Evolutionary conservation across 306 rosid species (phyloP).

Genomic region (Pyrus communis): DNA sequence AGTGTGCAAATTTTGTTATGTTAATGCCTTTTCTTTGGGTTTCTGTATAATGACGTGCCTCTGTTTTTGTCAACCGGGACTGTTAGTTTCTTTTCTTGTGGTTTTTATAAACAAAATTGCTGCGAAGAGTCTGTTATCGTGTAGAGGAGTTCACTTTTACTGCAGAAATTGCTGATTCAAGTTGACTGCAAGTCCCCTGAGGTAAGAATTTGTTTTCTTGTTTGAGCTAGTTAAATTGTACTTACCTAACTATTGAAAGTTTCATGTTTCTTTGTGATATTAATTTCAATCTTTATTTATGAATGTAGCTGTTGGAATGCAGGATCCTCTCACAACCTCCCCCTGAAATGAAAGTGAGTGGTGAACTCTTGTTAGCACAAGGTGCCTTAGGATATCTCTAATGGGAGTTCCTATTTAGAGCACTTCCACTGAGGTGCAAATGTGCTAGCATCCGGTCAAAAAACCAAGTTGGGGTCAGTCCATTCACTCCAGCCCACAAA

Average conservation of each 20-base stretch:
- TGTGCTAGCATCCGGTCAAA: no score
- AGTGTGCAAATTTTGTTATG: not conserved
- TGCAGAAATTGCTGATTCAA: constrained; percentile 58
- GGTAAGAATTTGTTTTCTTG: constrained; percentile 26
- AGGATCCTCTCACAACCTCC: no score
- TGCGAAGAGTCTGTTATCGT: constrained; percentile 33
- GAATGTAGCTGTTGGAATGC: constrained; percentile 14
- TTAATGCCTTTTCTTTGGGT: not conserved
- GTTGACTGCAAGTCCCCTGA: constrained; percentile 56
- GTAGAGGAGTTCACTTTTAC: constrained; percentile 56
- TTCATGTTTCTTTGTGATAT: constrained; percentile 4
- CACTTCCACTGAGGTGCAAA: no score
- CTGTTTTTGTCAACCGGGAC: not conserved
- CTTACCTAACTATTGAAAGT: not conserved
- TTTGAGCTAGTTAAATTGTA: not conserved
- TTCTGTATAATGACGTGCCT: not conserved
- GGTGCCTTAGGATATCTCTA: no score
- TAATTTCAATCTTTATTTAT: not conserved
- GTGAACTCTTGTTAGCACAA: no score
- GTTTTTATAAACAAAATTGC: not conserved
- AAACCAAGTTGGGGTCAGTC: no score
- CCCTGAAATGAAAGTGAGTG: no score
- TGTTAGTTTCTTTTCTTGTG: not conserved
- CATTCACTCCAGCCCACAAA: no score
- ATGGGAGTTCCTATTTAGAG: no score